Evolutionary conservation across 164 flowering plant species (phyloP).

Genomic region (Dillenia suffruticosa): DNA sequence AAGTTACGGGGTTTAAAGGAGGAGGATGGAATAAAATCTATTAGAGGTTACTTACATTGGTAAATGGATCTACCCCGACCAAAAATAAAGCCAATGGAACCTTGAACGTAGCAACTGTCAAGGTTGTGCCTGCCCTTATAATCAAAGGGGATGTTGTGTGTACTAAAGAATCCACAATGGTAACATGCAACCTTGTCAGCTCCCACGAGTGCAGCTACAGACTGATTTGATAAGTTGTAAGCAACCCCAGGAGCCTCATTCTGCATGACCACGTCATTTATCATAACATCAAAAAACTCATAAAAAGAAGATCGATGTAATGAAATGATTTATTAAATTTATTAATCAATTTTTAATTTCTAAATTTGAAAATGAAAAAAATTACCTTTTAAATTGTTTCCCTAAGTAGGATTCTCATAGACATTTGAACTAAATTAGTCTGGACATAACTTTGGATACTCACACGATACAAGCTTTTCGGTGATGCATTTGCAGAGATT

Average conservation of each 20-base stretch:
- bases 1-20: no score
- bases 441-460: no score
- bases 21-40: not conserved
- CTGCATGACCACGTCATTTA: slow-evolving; percentile 24
- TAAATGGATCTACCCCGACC: slow-evolving; percentile 62
- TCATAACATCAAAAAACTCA: no score
- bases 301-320: no score
- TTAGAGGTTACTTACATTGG: slow-evolving; percentile 29
- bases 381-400: no score
- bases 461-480: no score
- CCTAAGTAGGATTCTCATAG: no score
- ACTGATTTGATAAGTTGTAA: slow-evolving; percentile 44
- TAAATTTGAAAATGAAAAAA: no score
- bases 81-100: slow-evolving; percentile 84
- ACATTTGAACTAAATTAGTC: no score
- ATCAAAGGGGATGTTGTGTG: slow-evolving; percentile 79
- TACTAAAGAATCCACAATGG: slow-evolving; percentile 79
- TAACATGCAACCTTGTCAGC: slow-evolving; percentile 84
- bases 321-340: no score
- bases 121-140: slow-evolving; percentile 75
- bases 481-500: no score
- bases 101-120: slow-evolving; percentile 79
- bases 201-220: slow-evolving; percentile 81
- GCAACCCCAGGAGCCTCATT: slow-evolving; percentile 72
- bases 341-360: no score